Conservation (phyloP, 2,329 filamentous ascomycete genomes). For the Arthrobotrys iridis region DNA sequence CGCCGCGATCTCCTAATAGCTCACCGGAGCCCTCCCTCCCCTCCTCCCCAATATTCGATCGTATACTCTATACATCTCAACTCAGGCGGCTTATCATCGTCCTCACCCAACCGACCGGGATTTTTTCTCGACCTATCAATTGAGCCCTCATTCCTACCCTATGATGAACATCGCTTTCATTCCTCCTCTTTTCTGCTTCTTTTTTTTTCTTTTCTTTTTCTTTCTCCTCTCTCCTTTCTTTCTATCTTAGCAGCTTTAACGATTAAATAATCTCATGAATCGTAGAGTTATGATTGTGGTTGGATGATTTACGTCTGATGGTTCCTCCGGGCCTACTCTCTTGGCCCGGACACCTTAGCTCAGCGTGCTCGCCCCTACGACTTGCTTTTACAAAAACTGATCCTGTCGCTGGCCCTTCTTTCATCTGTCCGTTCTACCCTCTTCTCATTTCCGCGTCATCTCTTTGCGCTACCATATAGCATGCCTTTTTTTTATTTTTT, state of each 20-base stretch:
- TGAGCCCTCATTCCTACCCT: conserved; percentile 6
- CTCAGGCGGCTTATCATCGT: neutral
- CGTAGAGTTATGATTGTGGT: conserved; percentile 42
- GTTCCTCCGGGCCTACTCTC: neutral
- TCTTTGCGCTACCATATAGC: conserved; percentile 1
- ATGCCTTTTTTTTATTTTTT: neutral
- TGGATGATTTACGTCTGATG: conserved; percentile 8
- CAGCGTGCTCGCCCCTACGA: conserved; percentile 21
- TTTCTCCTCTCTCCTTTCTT: neutral
- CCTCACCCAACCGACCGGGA: neutral
- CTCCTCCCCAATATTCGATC: neutral
- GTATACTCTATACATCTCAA: neutral
- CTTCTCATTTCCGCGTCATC: neutral
- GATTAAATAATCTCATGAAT: conserved; percentile 45
- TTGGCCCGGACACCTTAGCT: neutral
- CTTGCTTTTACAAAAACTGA: conserved; percentile 30
- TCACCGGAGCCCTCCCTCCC: neutral
- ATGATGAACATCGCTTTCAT: no score
- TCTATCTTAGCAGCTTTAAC: conserved; percentile 25
- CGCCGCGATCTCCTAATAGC: conserved; percentile 32
- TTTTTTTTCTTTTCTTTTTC: conserved; percentile 10
- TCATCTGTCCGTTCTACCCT: neutral
- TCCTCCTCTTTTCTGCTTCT: neutral
- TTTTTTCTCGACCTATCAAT: neutral
- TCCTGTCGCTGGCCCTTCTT: conserved; percentile 3